Percentiles rank a stretch among this genome's conserved stretches.
Conservation (phyloP, 2,329 filamentous ascomycete genomes). For the Herpotrichia juniperi region DNA sequence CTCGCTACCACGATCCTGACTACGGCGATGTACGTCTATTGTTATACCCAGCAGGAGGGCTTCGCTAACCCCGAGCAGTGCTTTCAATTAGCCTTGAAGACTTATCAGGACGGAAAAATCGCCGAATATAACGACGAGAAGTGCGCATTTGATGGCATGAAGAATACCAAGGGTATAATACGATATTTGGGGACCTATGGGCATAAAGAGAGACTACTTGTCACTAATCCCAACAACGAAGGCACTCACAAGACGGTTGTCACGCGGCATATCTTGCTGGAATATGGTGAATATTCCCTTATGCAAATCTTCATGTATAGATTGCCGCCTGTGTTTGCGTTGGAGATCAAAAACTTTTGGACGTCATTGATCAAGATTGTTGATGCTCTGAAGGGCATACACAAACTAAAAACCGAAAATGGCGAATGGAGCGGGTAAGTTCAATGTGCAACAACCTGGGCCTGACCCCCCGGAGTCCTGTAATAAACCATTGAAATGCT, state of each 20-base stretch:
- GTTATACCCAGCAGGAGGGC: no score
- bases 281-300: conserved; percentile 45
- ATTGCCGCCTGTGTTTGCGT: conserved; percentile 25
- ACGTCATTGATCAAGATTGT: conserved; percentile 35
- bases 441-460: no score
- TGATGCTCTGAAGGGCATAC: conserved; percentile 32
- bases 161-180: conserved; percentile 30
- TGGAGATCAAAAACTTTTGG: conserved; percentile 41
- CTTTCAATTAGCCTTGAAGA: conserved; percentile 42
- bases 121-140: conserved; percentile 34
- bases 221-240: no score
- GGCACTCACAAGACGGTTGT: conserved; percentile 34
- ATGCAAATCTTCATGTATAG: conserved; percentile 37
- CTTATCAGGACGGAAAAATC: conserved; percentile 20
- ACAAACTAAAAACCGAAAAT: conserved; percentile 20
- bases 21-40: no score
- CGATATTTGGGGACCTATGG: conserved; percentile 35
- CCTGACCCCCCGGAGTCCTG: no score
- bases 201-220: no score
- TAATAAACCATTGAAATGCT: not conserved
- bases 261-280: conserved; percentile 46
- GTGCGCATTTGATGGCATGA: conserved; percentile 33
- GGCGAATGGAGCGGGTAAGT: conserved; percentile 18
- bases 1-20: no score
- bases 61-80: no score